A percentile compares a stretch with the other conserved stretches of the same genome.
Evolutionary conservation across 805 yeast genomes (phyloP).

Genomic region (Candida berthetii): DNA sequence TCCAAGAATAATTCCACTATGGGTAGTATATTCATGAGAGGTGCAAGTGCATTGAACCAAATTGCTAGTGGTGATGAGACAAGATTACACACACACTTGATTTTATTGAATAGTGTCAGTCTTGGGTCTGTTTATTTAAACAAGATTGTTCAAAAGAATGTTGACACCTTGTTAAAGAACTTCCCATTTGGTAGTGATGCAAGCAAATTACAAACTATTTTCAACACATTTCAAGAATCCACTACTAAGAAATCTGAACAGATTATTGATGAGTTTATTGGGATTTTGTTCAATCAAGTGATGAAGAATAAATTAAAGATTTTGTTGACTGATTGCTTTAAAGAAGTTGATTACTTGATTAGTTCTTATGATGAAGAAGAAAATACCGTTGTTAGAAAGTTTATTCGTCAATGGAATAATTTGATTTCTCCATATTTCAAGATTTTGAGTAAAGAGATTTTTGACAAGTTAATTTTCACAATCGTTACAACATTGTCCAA

Average conservation of each 20-base stretch:
- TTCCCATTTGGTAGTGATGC: conserved; percentile 33
- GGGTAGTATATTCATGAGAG: conserved; percentile 32
- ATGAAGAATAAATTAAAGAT: conserved; percentile 36
- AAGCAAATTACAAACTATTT: conserved; percentile 17
- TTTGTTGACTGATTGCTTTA: conserved; percentile 36
- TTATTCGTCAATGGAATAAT: conserved; percentile 58
- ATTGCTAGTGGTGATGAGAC: conserved; percentile 35
- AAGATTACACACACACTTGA: conserved; percentile 52
- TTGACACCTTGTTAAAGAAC: conserved; percentile 24
- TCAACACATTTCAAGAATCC: conserved; percentile 17
- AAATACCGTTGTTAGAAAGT: conserved; percentile 33
- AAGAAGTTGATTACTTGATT: conserved; percentile 18
- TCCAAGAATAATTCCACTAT: conserved; percentile 8
- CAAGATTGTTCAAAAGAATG: conserved; percentile 26
- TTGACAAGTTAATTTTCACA: conserved; percentile 37
- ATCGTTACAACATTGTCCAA: conserved; percentile 51
- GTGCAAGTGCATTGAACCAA: conserved; percentile 36
- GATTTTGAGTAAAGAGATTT: conserved; percentile 49
- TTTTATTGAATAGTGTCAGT: conserved; percentile 69
- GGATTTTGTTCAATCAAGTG: conserved; percentile 40
- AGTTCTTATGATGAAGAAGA: conserved; percentile 27
- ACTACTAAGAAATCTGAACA: conserved; percentile 21
- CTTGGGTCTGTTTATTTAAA: conserved; percentile 52
- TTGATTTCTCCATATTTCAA: conserved; percentile 61
- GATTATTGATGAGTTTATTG: conserved; percentile 30